Evolutionary conservation across 441 rosid genomes (phyloP).

Genomic region (Melastoma candidum): DNA sequence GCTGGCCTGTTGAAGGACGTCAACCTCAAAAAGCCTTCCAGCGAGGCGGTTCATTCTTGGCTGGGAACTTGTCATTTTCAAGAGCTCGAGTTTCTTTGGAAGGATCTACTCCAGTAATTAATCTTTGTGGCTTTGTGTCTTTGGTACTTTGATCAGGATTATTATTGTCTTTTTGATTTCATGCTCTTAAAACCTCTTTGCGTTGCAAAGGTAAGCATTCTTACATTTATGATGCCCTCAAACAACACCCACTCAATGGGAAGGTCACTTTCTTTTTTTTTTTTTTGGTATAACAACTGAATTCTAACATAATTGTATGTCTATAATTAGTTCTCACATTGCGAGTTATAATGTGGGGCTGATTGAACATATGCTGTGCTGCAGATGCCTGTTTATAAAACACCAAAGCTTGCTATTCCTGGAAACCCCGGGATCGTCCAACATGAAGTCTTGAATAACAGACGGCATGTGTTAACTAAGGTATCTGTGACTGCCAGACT

Average conservation of each 20-base stretch:
- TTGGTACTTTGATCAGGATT: too few relatives aligned
- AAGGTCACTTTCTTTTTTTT: too few relatives aligned
- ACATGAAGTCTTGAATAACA: conserved; percentile 90
- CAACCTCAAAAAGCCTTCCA: conserved; percentile 84
- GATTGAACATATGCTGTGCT: conserved; percentile 1
- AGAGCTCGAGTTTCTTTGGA: conserved; percentile 97
- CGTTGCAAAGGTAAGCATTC: too few relatives aligned
- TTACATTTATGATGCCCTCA: too few relatives aligned
- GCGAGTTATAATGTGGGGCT: too few relatives aligned
- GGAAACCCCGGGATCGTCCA: conserved; percentile 92
- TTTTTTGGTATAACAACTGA: too few relatives aligned
- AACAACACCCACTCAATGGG: too few relatives aligned
- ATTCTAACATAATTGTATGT: too few relatives aligned
- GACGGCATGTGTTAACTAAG: conserved; percentile 97
- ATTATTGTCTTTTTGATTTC: too few relatives aligned
- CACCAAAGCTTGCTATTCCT: conserved; percentile 59
- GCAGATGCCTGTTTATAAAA: conserved; percentile 81
- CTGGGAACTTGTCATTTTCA: conserved; percentile 97
- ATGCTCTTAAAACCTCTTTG: too few relatives aligned
- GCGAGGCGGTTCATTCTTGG: conserved; percentile 89
- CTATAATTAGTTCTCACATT: too few relatives aligned
- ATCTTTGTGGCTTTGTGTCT: background rate
- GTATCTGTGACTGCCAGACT: conserved; percentile 22
- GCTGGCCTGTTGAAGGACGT: conserved; percentile 93
- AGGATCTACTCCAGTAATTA: conserved; percentile 88